Base-by-base conservation (phyloP, 208 protist genomes). In the Crithidia sp. region DNA sequence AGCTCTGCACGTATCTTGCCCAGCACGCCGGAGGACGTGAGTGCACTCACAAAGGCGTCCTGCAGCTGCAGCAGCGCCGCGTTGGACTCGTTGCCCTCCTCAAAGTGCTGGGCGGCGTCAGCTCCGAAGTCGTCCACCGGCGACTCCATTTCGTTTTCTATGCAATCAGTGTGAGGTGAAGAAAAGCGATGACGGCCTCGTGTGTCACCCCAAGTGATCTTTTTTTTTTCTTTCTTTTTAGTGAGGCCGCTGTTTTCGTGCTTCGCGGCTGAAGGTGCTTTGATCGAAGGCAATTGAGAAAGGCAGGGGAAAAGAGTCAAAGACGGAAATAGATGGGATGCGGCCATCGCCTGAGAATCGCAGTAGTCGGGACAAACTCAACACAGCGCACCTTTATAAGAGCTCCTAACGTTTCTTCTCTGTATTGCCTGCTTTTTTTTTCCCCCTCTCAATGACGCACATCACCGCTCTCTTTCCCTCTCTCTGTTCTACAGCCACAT, bases 1-100 rank as follows among this genome's bases (percentile, higher is more conserved):
- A 96, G 78, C 72, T 96, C 85, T 0, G 92, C 92, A 0, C 88
- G 77, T 53, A 96, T 74, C 57, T 89, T 88, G 4, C 92, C 92
- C 28, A 95, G 62, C 19, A 85, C 73, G 10, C 92, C 92, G 4
- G 70, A 74, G 7, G 77, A 69, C 2, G 85, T 84, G 28, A 96
- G 68, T 10, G 88, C 92, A n/a, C 65, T 79, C 2, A 91, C 76
- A 67, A 96, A 85, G 5, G 86, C 84, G 50, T 92, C 84, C 57
- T 94, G 88, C 4, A 96, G 71, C 63, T 92, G 89, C 39, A 91
- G 60, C 14, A 96, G 74, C 5, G 86, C 85, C 0, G 74, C 80
- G 62, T 90, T 93, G 16, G 83, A 84, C 66, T 96, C 91, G 64
- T 87, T 85, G 7, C 63, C 84, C n/a, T 90, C 86, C 14, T 87